phyloP scores from a whole-genome alignment of 1,139 yeast species.

The Arxiozyma slooffiae region DNA sequence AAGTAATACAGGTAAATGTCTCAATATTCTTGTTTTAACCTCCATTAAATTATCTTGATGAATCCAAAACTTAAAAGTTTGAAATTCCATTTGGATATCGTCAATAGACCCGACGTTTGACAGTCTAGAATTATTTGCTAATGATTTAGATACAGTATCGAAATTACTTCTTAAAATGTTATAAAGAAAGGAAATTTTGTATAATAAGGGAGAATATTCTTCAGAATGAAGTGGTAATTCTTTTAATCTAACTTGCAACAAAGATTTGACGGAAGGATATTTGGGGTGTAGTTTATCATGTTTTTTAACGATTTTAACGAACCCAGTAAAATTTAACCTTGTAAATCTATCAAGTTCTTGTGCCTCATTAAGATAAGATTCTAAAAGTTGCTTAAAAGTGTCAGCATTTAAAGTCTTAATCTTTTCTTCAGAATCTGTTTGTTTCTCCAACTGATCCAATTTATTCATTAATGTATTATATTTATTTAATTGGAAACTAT shows the following conservation, averaged over 20 bases:
- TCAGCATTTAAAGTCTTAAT: constrained; percentile 23
- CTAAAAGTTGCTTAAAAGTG: constrained; percentile 55
- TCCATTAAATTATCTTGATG: constrained; percentile 96
- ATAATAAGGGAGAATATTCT: constrained; percentile 84
- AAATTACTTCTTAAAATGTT: constrained; percentile 51
- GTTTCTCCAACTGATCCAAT: constrained; percentile 53
- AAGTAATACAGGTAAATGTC: constrained; percentile 86
- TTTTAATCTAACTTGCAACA: constrained; percentile 77
- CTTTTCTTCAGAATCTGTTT: constrained; percentile 29
- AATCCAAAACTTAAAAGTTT: constrained; percentile 86
- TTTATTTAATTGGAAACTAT: constrained; percentile 66
- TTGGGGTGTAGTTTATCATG: constrained; percentile 84
- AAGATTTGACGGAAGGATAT: constrained; percentile 72
- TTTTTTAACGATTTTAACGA: constrained; percentile 86
- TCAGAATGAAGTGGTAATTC: constrained; percentile 88
- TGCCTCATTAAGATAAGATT: constrained; percentile 61
- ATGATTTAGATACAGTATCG: constrained; percentile 22
- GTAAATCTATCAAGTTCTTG: constrained; percentile 85
- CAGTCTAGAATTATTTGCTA: constrained; percentile 26
- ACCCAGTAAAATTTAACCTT: constrained; percentile 87
- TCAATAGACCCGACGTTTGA: constrained; percentile 23
- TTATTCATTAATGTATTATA: constrained; percentile 60
- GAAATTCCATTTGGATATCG: constrained; percentile 43
- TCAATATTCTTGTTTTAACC: constrained; percentile 82
- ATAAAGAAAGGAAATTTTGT: constrained; percentile 72